phyloP scores from a whole-genome alignment of 177 flowering plant genomes.

The Vitis hybrid region DNA sequence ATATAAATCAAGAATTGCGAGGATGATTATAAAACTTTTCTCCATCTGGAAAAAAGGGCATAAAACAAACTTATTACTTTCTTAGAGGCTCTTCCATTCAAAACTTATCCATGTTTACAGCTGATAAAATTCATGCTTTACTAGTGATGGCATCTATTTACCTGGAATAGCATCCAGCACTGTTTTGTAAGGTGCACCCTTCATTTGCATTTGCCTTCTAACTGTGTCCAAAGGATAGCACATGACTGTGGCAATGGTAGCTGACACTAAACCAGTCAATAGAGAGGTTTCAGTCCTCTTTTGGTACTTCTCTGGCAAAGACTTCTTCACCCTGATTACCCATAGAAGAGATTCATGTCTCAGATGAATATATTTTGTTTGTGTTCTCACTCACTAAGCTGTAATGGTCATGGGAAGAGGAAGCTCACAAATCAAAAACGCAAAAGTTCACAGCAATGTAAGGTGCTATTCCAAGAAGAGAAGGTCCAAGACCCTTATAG shows the following conservation, averaged over 20 bases:
- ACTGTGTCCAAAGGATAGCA: conserved; percentile 97
- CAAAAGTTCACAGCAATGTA: conserved; percentile 98
- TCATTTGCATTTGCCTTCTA: conserved; percentile 99
- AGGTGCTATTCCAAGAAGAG: conserved; percentile 96
- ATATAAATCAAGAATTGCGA: background rate
- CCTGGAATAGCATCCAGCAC: conserved; percentile 91
- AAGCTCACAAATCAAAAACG: conserved; percentile 88
- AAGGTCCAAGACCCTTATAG: conserved; percentile 93
- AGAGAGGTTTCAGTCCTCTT: conserved; percentile 78
- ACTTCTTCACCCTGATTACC: conserved; percentile 72
- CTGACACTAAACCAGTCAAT: conserved; percentile 76
- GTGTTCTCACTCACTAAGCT: background rate
- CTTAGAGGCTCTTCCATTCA: no score
- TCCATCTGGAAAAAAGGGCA: no score
- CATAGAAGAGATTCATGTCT: background rate
- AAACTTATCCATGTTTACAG: background rate
- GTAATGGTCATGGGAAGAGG: background rate
- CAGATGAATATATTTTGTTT: background rate
- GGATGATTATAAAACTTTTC: no score
- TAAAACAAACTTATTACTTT: no score
- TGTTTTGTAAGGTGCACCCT: conserved; percentile 81
- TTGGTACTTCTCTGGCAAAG: conserved; percentile 82
- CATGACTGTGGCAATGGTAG: conserved; percentile 79
- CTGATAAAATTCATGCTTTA: background rate
- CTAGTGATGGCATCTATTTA: conserved; percentile 46